phyloP scores from a whole-genome alignment of 176 grass and related monocot genomes.

The Ananas comosus region DNA sequence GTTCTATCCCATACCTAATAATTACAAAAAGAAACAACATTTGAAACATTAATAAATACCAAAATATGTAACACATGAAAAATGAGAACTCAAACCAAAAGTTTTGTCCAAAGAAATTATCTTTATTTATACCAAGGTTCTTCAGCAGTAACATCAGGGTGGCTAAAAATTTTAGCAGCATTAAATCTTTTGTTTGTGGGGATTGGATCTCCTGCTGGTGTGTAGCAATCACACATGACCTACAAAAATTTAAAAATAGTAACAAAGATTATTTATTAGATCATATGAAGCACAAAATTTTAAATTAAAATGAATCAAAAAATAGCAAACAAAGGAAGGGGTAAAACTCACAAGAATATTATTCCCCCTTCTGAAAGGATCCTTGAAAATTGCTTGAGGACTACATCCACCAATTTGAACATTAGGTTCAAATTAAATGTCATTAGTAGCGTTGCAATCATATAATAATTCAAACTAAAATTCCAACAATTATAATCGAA shows the following conservation, averaged over 20 bases:
- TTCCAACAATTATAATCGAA: too few species aligned
- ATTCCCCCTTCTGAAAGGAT: conserved; percentile 92
- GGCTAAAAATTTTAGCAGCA: conserved; percentile 80
- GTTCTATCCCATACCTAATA: conserved; percentile 91
- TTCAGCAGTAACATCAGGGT: conserved; percentile 60
- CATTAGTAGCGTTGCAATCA: too few species aligned
- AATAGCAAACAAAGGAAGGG: not conserved
- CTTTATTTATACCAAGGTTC: conserved; percentile 49
- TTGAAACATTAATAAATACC: not conserved
- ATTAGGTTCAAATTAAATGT: not conserved
- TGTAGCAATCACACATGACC: conserved; percentile 99
- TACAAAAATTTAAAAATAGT: conserved; percentile 14
- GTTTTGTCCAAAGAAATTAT: too few species aligned
- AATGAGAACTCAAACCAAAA: not conserved
- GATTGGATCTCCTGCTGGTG: conserved; percentile 82
- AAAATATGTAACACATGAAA: too few species aligned
- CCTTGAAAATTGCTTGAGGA: conserved; percentile 99
- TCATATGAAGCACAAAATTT: not conserved
- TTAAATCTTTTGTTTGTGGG: conserved; percentile 84
- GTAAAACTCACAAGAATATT: conserved; percentile 91
- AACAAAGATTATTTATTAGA: too few species aligned
- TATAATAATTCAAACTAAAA: too few species aligned
- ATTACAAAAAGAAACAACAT: not conserved
- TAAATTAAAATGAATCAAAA: not conserved
- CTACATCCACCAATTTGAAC: conserved; percentile 30